Base-by-base conservation (phyloP, 805 yeast species). In the Ogataea methylovora region DNA sequence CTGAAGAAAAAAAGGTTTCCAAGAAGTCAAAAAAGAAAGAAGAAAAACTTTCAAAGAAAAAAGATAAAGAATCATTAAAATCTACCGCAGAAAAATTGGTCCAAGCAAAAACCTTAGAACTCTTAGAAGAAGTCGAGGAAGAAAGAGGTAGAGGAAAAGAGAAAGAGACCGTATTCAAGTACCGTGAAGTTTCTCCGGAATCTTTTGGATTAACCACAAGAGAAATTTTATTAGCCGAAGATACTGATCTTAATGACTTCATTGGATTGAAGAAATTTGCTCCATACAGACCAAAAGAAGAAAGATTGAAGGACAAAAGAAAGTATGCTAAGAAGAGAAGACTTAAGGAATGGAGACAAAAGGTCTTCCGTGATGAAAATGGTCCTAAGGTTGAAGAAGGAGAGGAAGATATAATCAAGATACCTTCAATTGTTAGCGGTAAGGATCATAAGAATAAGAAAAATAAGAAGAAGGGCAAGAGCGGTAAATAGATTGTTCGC, bases 181-280 rank as follows among this genome's bases (percentile, higher is more conserved):
- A 92, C 54, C 74, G 97, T 49, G 95, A 87, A 48, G 97, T 92
- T 4, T 87, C 95, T 1, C 97, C 98, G 8, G 97, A 92, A 50
- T 64, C 87, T 8, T 92, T 74, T 61, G 97, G 97, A 10, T 67
- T 92, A 32, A 69, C 84, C 0, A 72, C 92, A 0, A 70, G 92
- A 42, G 98, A 92, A 48, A 92, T 92, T 31, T 65, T 92, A 35
- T 62, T 85, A 38, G 98, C 98, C 11, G 90, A 84, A 51, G 98
- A 92, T 55, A 69, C 71, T 40, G 83, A 81, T 32, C 67, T 92
- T 57, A 92, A 92, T 58, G 81, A 79, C 37, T 87, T 69, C 49
- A 79, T 87, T 38, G 92, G 96, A 16, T 63, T 92, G 48, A 90
- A 90, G 65, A 88, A 88, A 58, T 77, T 92, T 45, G 97, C 97